These are phyloP conservation scores for Gentiana macrophylla DNA, from an alignment of 257 asterid species.

Conservation along the genomic window DNA sequence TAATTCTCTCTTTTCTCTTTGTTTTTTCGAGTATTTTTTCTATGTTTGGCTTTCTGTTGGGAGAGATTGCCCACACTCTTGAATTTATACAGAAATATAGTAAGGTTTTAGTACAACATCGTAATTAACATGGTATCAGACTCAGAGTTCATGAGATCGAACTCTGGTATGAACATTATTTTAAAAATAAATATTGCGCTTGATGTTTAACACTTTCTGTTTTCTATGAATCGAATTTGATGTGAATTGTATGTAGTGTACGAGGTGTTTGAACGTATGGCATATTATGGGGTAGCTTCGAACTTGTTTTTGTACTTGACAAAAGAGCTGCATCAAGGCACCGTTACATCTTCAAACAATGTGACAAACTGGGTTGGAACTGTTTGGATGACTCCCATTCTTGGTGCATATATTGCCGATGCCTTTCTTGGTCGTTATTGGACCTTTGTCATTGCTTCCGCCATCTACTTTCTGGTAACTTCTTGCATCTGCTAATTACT, in stretches of 20 bases:
- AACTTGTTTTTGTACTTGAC: constrained; percentile 54
- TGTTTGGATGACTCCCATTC: constrained; percentile 69
- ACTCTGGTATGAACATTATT: no score
- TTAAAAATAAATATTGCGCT: neutral
- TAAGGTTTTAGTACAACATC: no score
- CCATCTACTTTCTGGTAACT: constrained; percentile 41
- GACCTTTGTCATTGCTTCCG: constrained; percentile 57
- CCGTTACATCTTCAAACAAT: constrained; percentile 60
- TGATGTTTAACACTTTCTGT: neutral
- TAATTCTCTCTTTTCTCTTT: no score
- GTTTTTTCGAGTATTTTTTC: no score
- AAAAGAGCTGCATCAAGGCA: constrained; percentile 58
- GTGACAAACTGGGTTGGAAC: constrained; percentile 78
- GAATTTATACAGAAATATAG: no score
- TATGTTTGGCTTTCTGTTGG: no score
- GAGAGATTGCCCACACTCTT: no score
- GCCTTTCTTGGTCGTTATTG: constrained; percentile 60
- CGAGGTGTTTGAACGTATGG: constrained; percentile 72
- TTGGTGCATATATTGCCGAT: constrained; percentile 75
- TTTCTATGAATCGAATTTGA: neutral
- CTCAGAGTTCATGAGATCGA: no score
- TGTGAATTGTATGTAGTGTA: constrained; percentile 30
- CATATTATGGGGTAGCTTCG: constrained; percentile 63
- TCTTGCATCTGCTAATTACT: no score
- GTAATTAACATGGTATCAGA: no score